Evolutionary conservation across 805 yeast species (phyloP), one percentile per base, ranked within the genome.

Genomic region (Saccharomycopsis capsularis): DNA sequence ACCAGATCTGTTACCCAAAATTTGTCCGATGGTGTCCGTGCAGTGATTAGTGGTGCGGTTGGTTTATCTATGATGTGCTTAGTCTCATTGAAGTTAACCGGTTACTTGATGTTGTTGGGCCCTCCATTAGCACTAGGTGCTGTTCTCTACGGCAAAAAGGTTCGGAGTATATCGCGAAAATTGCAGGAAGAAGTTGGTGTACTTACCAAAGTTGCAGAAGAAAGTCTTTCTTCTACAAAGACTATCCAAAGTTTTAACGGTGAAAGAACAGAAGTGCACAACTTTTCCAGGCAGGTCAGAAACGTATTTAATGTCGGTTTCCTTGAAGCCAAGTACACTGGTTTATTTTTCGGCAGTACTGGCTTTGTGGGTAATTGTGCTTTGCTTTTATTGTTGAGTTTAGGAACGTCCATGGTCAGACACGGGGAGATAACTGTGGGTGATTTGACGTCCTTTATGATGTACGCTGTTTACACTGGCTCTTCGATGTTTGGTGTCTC

Each of bases 401-500:
- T 86, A 18, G 98, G 98, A 2, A 83, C 95, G 1, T 75, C 78
- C 46, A 79, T 91, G 81, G 93, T 91, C 22, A 71, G 81, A 35
- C 68, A 68, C 35, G 96, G 96, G 0, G 78, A 79, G 38, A 65
- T 91, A 50, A 76, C 95, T 0, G 76, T 89, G 36, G 98, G 98
- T 46, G 96, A 90, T 58, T 71, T 91, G 40, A 83, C 95, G 4
- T 84, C 95, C 44, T 91, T 89, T 64, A 82, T 90, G 81, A 85
- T 91, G 93, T 91, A 91, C 66, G 93, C 97, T 0, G 87, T 87
- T 1, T 91, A 86, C 64, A 85, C 96, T 2, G 98, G 96, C 0
- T 73, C 88, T n/a, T 87, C 96, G 6, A 85, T 90, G 58, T 85
- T 85, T 64, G 96, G 97, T 0, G 63, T 91, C 18, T 91, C 96